Evolutionary conservation across 306 rosid genomes (phyloP).

Genomic region (Quercus parvula): DNA sequence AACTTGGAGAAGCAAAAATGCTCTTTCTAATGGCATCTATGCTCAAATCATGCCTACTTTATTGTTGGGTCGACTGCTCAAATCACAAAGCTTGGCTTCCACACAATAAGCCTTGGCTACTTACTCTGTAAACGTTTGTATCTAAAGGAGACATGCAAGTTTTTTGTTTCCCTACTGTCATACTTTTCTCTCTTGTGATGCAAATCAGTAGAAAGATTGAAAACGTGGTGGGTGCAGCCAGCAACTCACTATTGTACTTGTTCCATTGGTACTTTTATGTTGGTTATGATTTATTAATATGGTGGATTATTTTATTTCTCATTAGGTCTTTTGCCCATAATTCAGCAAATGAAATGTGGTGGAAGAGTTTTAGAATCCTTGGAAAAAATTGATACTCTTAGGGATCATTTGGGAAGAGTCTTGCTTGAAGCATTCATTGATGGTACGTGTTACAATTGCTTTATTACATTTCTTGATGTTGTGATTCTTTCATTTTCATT

Average conservation of each 20-base stretch:
- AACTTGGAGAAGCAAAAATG: not conserved
- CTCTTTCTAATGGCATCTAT: not conserved
- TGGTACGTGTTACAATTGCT: constrained; percentile 43
- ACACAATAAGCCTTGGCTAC: not conserved
- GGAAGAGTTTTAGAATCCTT: constrained; percentile 58
- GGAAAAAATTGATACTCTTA: constrained; percentile 45
- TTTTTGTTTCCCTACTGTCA: not conserved
- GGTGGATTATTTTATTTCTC: constrained; percentile 26
- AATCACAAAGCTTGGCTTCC: not conserved
- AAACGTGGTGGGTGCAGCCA: not conserved
- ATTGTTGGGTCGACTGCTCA: not conserved
- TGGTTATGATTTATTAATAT: constrained; percentile 20
- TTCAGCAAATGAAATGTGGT: constrained; percentile 57
- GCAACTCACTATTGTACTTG: not conserved
- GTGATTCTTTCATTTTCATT: constrained; percentile 1
- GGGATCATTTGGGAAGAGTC: constrained; percentile 40
- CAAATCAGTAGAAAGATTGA: not conserved
- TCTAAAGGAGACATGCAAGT: not conserved
- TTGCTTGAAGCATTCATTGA: constrained; percentile 60
- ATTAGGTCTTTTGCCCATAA: constrained; percentile 76
- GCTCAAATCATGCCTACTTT: not conserved
- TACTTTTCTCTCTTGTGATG: not conserved
- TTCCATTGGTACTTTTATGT: constrained; percentile 2
- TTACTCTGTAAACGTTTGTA: not conserved
- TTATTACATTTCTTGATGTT: constrained; percentile 16